phyloP scores from a whole-genome alignment of 2,329 filamentous ascomycete species.

The Neonectria punicea region DNA sequence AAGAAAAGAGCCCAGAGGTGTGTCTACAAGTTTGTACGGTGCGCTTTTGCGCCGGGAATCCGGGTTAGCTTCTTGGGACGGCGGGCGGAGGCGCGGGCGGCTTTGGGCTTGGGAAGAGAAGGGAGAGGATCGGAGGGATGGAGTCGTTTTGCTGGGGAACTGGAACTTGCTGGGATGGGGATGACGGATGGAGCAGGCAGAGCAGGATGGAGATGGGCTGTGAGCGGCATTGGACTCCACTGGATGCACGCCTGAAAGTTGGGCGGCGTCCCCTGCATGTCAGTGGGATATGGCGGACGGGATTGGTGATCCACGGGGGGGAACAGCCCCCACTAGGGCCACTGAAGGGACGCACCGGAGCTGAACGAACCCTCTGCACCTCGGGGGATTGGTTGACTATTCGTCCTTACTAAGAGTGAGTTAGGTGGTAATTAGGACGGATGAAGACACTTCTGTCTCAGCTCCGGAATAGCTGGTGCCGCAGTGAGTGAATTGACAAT shows the following conservation, averaged over 20 bases:
- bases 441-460: conserved; percentile 2
- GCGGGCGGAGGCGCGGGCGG: background rate
- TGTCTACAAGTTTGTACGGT: conserved; percentile 8
- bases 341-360: conserved; percentile 10
- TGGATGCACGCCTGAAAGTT: conserved; percentile 7
- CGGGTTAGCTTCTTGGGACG: conserved; percentile 3
- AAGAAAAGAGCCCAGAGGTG: background rate
- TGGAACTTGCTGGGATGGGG: conserved; percentile 36
- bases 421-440: too few relatives aligned
- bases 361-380: background rate
- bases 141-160: conserved; percentile 28
- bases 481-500: background rate
- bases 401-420: too few relatives aligned
- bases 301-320: conserved; percentile 14
- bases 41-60: conserved; percentile 15
- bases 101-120: conserved; percentile 7
- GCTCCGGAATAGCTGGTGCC: background rate
- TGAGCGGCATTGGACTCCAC: background rate
- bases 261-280: conserved; percentile 22
- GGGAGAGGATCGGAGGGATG: conserved; percentile 25
- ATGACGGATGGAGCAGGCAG: conserved; percentile 29
- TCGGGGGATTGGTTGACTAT: background rate
- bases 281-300: conserved; percentile 7
- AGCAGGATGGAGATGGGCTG: background rate
- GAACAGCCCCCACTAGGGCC: conserved; percentile 4